Percentiles rank a stretch among this genome's conserved stretches.
phyloP scores from a whole-genome alignment of 139 green algal genomes.

The Tetraselmis striata region DNA sequence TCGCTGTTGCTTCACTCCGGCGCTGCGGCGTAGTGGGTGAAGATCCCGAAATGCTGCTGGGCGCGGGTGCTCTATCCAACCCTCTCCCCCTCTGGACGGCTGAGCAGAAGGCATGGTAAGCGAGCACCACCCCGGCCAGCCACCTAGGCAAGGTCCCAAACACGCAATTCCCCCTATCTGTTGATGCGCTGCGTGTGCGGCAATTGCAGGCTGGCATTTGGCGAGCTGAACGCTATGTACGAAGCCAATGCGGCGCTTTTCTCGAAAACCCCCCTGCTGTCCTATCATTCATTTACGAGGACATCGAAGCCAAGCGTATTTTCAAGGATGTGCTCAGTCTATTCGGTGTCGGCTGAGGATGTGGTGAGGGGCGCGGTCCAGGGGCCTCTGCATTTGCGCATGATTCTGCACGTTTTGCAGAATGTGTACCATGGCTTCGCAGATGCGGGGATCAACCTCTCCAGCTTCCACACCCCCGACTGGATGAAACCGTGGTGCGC shows the following conservation, averaged over 20 bases:
- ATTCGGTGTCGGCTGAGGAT: background rate
- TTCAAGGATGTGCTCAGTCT: background rate
- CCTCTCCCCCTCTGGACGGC: background rate
- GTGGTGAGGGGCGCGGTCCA: background rate
- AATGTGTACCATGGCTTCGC: background rate
- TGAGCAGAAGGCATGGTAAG: background rate
- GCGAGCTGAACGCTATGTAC: background rate
- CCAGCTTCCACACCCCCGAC: background rate
- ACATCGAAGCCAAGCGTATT: background rate
- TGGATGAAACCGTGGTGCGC: background rate
- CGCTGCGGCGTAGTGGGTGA: background rate
- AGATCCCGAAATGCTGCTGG: background rate
- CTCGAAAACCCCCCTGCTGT: background rate
- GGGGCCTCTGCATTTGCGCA: background rate
- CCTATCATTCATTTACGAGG: background rate
- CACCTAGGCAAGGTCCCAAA: too few relatives aligned
- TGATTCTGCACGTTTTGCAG: background rate
- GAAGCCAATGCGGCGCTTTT: background rate
- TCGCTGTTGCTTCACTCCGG: background rate
- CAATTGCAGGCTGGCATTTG: background rate
- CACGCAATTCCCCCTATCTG: too few relatives aligned
- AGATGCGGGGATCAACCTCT: background rate
- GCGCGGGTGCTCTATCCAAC: background rate
- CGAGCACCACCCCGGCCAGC: background rate
- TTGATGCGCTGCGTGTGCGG: background rate